A percentile compares a stretch with the other conserved stretches of the same genome.
Evolutionary conservation across 2,329 filamentous ascomycete genomes (phyloP).

Genomic region (Parasarocladium wereldwijsianum): DNA sequence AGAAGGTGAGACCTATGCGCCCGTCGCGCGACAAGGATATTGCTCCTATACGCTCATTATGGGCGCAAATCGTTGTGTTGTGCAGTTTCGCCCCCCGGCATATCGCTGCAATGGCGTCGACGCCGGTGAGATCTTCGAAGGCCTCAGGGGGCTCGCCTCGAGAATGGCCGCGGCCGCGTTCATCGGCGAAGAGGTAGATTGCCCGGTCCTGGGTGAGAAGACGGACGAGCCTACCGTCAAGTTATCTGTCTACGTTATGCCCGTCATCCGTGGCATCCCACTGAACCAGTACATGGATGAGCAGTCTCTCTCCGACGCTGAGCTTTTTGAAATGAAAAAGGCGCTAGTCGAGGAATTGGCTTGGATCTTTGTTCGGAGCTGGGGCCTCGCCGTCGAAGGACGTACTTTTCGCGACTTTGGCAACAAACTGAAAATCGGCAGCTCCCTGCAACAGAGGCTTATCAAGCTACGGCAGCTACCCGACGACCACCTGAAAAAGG

Average conservation of each 20-base stretch:
- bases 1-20: constrained; percentile 12
- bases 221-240: too few species aligned
- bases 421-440: too few species aligned
- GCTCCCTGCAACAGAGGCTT: constrained; percentile 24
- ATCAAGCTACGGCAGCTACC: constrained; percentile 22
- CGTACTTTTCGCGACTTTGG: too few species aligned
- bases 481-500: constrained; percentile 13
- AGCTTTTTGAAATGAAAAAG: not conserved
- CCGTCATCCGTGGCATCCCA: constrained; percentile 24
- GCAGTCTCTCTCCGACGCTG: constrained; percentile 12
- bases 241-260: constrained; percentile 26
- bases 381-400: too few species aligned
- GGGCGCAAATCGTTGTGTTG: constrained; percentile 18
- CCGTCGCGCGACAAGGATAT: constrained; percentile 29
- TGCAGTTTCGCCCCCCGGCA: constrained; percentile 32
- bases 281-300: too few species aligned
- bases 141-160: too few species aligned
- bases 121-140: too few species aligned
- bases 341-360: constrained; percentile 26
- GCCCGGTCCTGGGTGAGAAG: too few species aligned
- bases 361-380: too few species aligned
- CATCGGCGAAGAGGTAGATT: too few species aligned
- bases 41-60: constrained; percentile 35
- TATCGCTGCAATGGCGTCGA: too few species aligned
- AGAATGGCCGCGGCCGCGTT: too few species aligned